phyloP scores from a whole-genome alignment of 1,284 basidiomycete genomes.

The Phenoliferia sp. region DNA sequence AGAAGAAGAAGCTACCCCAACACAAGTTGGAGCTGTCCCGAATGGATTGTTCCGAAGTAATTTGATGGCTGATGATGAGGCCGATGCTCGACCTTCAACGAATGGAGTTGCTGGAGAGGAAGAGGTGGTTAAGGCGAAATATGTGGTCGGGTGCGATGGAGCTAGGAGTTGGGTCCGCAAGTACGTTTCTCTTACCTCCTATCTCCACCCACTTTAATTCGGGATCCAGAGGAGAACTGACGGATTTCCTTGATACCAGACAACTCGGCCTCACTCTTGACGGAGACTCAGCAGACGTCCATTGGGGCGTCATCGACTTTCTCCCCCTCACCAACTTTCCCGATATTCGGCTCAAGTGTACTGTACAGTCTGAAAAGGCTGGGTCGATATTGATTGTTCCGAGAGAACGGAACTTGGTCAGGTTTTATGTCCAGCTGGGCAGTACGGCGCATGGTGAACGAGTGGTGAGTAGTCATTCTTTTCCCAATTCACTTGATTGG shows the following conservation, averaged over 20 bases:
- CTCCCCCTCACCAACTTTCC: constrained; percentile 27
- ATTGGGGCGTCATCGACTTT: constrained; percentile 41
- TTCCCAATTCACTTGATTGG: too few relatives aligned
- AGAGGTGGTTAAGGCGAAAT: constrained; percentile 40
- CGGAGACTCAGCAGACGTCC: constrained; percentile 41
- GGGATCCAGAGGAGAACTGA: neutral
- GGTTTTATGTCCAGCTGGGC: constrained; percentile 33
- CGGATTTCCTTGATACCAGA: constrained; percentile 1
- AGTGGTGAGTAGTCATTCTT: too few relatives aligned
- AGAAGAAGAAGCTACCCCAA: constrained; percentile 13
- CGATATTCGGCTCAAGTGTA: constrained; percentile 37
- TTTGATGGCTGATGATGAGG: constrained; percentile 33
- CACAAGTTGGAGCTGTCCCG: constrained; percentile 24
- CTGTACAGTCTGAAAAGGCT: constrained; percentile 35
- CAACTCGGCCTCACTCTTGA: constrained; percentile 39
- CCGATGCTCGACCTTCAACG: constrained; percentile 4
- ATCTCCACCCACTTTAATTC: neutral
- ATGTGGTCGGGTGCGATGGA: constrained; percentile 43
- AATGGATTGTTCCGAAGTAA: constrained; percentile 38
- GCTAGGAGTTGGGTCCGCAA: constrained; percentile 40
- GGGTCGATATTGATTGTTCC: constrained; percentile 41
- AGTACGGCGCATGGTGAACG: constrained; percentile 16
- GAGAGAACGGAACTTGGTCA: constrained; percentile 38
- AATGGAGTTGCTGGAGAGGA: constrained; percentile 24
- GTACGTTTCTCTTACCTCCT: constrained; percentile 16